phyloP scores from a whole-genome alignment of 2,329 filamentous ascomycete genomes.

The Sordariomycetes sp. region DNA sequence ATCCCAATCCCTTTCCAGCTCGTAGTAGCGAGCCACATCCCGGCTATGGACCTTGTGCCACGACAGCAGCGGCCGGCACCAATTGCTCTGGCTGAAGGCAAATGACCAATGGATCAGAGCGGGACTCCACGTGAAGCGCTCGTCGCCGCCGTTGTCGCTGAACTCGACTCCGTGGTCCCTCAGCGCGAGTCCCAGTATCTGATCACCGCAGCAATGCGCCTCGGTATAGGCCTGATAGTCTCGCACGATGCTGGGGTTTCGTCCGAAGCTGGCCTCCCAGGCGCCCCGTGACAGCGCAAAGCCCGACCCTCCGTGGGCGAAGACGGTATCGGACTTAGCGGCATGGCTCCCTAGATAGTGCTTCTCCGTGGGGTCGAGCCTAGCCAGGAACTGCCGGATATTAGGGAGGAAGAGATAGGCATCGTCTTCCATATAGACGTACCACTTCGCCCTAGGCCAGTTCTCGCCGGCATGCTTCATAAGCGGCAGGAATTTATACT shows the following conservation, averaged over 20 bases:
- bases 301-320: constrained; percentile 14
- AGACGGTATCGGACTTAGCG: constrained; percentile 12
- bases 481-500: constrained; percentile 15
- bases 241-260: constrained; percentile 8
- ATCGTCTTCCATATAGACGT: constrained; percentile 16
- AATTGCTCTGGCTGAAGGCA: constrained; percentile 11
- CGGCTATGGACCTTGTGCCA: constrained; percentile 15
- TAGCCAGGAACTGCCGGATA: constrained; percentile 8
- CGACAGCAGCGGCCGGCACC: constrained; percentile 13
- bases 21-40: constrained; percentile 12
- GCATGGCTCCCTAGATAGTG: constrained; percentile 15
- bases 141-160: constrained; percentile 14
- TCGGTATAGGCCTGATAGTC: constrained; percentile 12
- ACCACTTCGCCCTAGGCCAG: constrained; percentile 14
- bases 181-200: constrained; percentile 12
- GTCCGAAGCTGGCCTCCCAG: constrained; percentile 13
- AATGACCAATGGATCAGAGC: constrained; percentile 14
- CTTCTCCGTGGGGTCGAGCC: constrained; percentile 10
- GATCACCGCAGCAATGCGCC: constrained; percentile 15
- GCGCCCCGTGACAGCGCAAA: constrained; percentile 13
- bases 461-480: constrained; percentile 13
- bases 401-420: constrained; percentile 14
- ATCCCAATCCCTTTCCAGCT: constrained; percentile 13
- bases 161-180: constrained; percentile 11
- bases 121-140: constrained; percentile 14